A percentile compares a stretch with the other conserved stretches of the same genome.
Evolutionary conservation across 2,329 filamentous ascomycete species (phyloP).

Genomic region (Juglanconis oblonga): DNA sequence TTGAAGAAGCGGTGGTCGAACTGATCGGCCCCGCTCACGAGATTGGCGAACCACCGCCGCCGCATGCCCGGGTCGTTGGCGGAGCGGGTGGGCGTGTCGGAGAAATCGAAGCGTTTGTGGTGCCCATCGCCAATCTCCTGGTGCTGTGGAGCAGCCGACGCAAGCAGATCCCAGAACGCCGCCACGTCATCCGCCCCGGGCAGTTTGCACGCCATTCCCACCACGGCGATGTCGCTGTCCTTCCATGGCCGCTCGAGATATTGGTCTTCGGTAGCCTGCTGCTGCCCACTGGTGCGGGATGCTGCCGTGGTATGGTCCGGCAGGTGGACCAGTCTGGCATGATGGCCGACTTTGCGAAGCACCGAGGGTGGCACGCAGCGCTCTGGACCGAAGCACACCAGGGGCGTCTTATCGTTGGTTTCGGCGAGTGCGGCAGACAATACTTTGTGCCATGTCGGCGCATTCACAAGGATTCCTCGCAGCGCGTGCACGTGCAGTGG

Average conservation of each 20-base stretch:
- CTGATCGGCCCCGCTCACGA: slow-evolving; percentile 21
- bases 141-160: slow-evolving; percentile 11
- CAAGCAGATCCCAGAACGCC: slow-evolving; percentile 22
- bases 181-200: slow-evolving; percentile 24
- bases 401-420: not conserved
- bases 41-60: slow-evolving; percentile 22
- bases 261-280: not conserved
- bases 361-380: slow-evolving; percentile 32
- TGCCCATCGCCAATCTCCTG: slow-evolving; percentile 1
- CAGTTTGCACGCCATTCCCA: slow-evolving; percentile 35
- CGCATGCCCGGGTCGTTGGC: not conserved
- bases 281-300: not conserved
- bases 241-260: not conserved
- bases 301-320: not conserved
- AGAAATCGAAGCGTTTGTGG: not conserved
- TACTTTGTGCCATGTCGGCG: slow-evolving; percentile 32
- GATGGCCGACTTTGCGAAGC: not conserved
- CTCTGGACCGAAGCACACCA: slow-evolving; percentile 33
- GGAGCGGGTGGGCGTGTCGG: not conserved
- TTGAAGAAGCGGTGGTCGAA: slow-evolving; percentile 42
- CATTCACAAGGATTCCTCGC: slow-evolving; percentile 31
- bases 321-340: not conserved
- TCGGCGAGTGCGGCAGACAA: slow-evolving; percentile 25
- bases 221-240: slow-evolving; percentile 30
- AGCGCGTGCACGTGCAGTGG: slow-evolving; percentile 30